A percentile compares a stretch with the other conserved stretches of the same genome.
Evolutionary conservation across 768 basidiomycete genomes (phyloP).

Genomic region (Coprinellus aureogranulatus): DNA sequence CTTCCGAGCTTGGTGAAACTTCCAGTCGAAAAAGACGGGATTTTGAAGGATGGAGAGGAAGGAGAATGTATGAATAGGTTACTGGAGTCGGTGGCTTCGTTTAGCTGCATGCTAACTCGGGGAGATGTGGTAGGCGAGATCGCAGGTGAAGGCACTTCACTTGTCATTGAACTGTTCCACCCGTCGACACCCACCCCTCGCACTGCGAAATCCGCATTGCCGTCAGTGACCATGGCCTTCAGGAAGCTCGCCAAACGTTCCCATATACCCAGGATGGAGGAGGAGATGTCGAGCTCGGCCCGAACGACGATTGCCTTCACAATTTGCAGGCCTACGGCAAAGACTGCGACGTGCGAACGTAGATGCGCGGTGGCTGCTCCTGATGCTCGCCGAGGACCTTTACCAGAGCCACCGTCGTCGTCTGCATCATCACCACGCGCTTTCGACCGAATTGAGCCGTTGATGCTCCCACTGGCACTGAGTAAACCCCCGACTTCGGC

Average conservation of each 20-base stretch:
- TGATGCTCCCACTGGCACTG: conserved; percentile 12
- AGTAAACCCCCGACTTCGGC: not conserved
- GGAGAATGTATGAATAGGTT: conserved; percentile 26
- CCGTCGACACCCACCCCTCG: conserved; percentile 4
- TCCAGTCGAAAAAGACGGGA: conserved; percentile 13
- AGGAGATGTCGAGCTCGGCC: conserved; percentile 58
- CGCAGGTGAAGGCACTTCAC: conserved; percentile 41
- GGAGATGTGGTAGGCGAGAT: conserved; percentile 57
- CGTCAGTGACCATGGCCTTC: conserved; percentile 49
- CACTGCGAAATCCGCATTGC: conserved; percentile 63
- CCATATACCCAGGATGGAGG: conserved; percentile 59
- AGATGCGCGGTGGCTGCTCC: conserved; percentile 27
- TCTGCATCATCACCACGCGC: conserved; percentile 36
- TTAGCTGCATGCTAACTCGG: conserved; percentile 41
- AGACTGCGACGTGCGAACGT: conserved; percentile 35
- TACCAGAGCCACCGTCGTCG: conserved; percentile 10
- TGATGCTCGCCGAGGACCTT: not conserved
- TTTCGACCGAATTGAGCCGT: conserved; percentile 34
- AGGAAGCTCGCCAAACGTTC: conserved; percentile 55
- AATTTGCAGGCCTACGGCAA: conserved; percentile 58
- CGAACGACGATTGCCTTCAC: conserved; percentile 67
- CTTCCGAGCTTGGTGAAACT: too few relatives aligned
- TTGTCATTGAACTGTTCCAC: not conserved
- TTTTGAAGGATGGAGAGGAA: conserved; percentile 20
- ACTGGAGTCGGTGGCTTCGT: conserved; percentile 21